Conservation (phyloP, 192 early-diverging fungal species). For the Podila epigama region DNA sequence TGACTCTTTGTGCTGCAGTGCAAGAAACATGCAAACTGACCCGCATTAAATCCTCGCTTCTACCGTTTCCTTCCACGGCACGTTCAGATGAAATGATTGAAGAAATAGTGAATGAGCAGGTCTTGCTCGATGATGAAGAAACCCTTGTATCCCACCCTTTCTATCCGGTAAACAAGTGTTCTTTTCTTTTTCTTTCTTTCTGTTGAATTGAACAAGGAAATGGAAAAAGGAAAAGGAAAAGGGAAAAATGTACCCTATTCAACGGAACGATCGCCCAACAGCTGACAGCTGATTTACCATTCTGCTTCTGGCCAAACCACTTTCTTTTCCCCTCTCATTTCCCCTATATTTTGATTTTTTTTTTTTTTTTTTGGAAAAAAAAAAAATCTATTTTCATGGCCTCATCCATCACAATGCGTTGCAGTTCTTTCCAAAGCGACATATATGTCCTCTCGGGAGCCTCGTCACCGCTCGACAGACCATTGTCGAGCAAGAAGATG, state of each 20-base stretch:
- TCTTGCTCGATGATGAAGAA: neutral
- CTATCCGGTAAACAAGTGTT: neutral
- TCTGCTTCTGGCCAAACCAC: too few relatives aligned
- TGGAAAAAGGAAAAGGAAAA: too few relatives aligned
- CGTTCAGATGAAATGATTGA: neutral
- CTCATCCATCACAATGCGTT: neutral
- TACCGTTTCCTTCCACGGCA: too few relatives aligned
- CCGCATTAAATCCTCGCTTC: too few relatives aligned
- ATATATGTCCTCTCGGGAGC: slow-evolving; percentile 8
- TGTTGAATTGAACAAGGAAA: too few relatives aligned
- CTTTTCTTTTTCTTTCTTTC: neutral
- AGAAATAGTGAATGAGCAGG: neutral
- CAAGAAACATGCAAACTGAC: too few relatives aligned
- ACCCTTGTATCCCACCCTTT: neutral
- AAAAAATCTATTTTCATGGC: neutral
- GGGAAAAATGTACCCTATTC: too few relatives aligned
- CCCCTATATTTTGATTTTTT: too few relatives aligned
- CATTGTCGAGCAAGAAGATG: slow-evolving; percentile 30
- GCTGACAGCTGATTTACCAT: too few relatives aligned
- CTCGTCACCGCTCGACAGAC: slow-evolving; percentile 18
- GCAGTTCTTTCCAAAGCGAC: slow-evolving; percentile 5
- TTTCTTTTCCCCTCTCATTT: neutral
- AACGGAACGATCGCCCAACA: too few relatives aligned
- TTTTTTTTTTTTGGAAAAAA: neutral
- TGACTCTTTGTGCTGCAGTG: too few relatives aligned